phyloP scores from a whole-genome alignment of 1,284 basidiomycete genomes.

The Cryptococcus floricola region DNA sequence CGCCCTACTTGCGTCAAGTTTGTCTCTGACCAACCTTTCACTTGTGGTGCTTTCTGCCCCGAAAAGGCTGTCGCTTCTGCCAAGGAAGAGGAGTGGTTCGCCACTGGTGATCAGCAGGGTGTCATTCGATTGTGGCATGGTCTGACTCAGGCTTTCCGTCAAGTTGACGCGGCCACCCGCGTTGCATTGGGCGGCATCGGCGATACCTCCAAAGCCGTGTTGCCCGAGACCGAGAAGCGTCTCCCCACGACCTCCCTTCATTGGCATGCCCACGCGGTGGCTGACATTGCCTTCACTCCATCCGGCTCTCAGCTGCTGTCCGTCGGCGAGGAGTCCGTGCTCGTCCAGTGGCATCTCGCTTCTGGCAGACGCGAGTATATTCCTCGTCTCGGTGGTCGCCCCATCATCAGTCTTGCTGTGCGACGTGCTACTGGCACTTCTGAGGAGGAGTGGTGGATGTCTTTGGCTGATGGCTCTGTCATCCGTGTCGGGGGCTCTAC shows the following conservation, averaged over 20 bases:
- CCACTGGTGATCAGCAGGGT: constrained; percentile 84
- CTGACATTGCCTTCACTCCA: constrained; percentile 77
- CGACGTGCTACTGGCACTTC: constrained; percentile 53
- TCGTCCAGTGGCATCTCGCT: constrained; percentile 93
- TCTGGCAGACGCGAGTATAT: constrained; percentile 84
- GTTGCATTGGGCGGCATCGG: constrained; percentile 9
- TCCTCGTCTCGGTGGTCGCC: constrained; percentile 85
- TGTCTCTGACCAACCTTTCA: constrained; percentile 59
- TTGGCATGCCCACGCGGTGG: constrained; percentile 97
- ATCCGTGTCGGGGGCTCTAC: constrained; percentile 71
- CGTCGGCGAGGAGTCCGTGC: constrained; percentile 91
- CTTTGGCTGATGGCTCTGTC: constrained; percentile 77
- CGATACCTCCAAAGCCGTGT: constrained; percentile 9
- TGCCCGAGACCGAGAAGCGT: constrained; percentile 31
- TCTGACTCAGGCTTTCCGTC: constrained; percentile 58
- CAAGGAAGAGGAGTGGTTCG: constrained; percentile 75
- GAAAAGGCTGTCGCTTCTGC: constrained; percentile 34
- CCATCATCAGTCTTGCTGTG: constrained; percentile 61
- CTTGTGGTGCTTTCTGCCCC: constrained; percentile 84
- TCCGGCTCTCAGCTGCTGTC: constrained; percentile 91
- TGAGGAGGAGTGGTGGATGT: constrained; percentile 83
- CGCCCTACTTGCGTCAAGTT: constrained; percentile 68
- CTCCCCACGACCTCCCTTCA: constrained; percentile 78
- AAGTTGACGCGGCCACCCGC: constrained; percentile 26
- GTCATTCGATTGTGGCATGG: constrained; percentile 90